Conservation (phyloP, 129 eudicot genomes). For the Solidago caesia region DNA sequence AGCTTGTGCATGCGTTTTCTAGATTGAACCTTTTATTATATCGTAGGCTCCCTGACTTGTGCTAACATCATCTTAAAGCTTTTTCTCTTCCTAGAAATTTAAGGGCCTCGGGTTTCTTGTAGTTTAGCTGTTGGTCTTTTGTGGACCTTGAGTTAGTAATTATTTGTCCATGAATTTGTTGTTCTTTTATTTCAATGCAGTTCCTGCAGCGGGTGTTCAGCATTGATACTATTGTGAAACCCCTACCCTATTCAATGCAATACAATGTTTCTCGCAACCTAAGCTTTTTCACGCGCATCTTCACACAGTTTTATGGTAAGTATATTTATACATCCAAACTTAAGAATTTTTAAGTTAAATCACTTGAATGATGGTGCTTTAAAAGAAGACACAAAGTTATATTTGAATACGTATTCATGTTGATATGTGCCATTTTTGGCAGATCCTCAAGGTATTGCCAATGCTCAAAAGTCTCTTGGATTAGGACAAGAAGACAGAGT, state of each 20-base stretch:
- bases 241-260: conserved; percentile 83
- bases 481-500: conserved; percentile 84
- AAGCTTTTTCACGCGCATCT: conserved; percentile 88
- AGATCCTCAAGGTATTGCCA: conserved; percentile 94
- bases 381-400: neutral
- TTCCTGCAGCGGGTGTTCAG: conserved; percentile 86
- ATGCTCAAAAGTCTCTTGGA: conserved; percentile 94
- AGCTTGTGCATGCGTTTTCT: too few species aligned
- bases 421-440: conserved; percentile 23
- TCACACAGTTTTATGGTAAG: conserved; percentile 91
- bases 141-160: neutral
- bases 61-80: too few species aligned
- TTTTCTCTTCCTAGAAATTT: too few species aligned
- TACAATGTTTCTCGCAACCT: conserved; percentile 83
- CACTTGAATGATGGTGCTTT: neutral
- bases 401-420: neutral
- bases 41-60: too few species aligned
- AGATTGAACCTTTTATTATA: too few species aligned
- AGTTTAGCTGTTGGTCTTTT: neutral
- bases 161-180: neutral
- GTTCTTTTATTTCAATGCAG: conserved; percentile 43
- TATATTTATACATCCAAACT: neutral
- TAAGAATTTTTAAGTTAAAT: neutral
- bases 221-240: conserved; percentile 85
- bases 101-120: neutral